Evolutionary conservation across 306 rosid genomes (phyloP).

Genomic region (Medicago lupulina): DNA sequence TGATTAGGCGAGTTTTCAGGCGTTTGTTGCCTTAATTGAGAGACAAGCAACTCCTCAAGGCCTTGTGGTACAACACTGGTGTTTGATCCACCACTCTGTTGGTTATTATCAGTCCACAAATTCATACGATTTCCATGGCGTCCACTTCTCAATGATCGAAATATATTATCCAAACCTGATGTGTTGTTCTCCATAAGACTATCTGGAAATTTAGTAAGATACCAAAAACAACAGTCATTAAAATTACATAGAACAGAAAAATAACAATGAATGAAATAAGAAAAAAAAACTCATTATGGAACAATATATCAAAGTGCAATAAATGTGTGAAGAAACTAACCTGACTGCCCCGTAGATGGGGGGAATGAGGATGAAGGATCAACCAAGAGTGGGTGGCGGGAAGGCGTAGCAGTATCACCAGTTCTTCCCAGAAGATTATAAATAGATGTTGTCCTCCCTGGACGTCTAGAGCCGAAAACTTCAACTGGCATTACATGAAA

Average conservation of each 20-base stretch:
- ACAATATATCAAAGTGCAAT: slow-evolving; percentile 23
- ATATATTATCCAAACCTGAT: slow-evolving; percentile 76
- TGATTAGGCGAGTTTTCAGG: slow-evolving; percentile 69
- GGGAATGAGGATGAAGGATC: slow-evolving; percentile 69
- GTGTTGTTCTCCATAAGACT: slow-evolving; percentile 68
- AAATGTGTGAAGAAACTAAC: slow-evolving; percentile 43
- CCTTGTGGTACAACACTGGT: slow-evolving; percentile 77
- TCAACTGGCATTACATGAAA: slow-evolving; percentile 98
- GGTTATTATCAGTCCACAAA: slow-evolving; percentile 86
- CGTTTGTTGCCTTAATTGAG: slow-evolving; percentile 78
- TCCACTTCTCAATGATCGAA: slow-evolving; percentile 96
- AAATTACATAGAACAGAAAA: neutral
- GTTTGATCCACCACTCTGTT: slow-evolving; percentile 78
- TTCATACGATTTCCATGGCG: slow-evolving; percentile 95
- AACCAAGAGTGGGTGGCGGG: slow-evolving; percentile 90
- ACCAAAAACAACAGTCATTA: neutral
- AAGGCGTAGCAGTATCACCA: slow-evolving; percentile 80
- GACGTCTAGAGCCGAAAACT: slow-evolving; percentile 92
- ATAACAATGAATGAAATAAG: slow-evolving; percentile 42
- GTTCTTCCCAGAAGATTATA: slow-evolving; percentile 93
- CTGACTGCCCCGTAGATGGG: slow-evolving; percentile 69
- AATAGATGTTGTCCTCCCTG: slow-evolving; percentile 95
- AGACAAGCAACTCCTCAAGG: slow-evolving; percentile 91
- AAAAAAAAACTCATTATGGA: neutral
- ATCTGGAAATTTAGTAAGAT: slow-evolving; percentile 49